Percentiles rank a stretch among this genome's conserved stretches.
Conservation (phyloP, 169 alveolate genomes). For the Pseudocohnilembus persalinus region DNA sequence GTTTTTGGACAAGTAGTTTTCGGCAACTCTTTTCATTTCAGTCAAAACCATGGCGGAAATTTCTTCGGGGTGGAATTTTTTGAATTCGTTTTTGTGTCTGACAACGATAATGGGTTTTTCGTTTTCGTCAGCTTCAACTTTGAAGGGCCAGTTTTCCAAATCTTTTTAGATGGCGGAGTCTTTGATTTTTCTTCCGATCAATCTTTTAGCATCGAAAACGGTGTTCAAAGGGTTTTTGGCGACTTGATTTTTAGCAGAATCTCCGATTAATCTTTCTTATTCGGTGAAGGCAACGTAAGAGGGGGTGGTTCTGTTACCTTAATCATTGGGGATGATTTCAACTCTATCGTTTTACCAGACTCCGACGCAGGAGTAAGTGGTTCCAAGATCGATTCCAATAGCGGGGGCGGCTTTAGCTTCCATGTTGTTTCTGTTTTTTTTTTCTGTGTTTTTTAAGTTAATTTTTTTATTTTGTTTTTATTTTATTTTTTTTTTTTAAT, state of each 20-base stretch:
- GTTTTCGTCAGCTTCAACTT: slow-evolving; percentile 30
- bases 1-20: slow-evolving; percentile 32
- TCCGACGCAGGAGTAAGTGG: slow-evolving; percentile 97
- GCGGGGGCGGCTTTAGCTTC: not conserved
- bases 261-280: slow-evolving; percentile 96
- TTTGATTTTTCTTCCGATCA: slow-evolving; percentile 59
- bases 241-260: slow-evolving; percentile 88
- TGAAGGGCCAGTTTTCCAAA: slow-evolving; percentile 60
- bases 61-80: slow-evolving; percentile 63
- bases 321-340: slow-evolving; percentile 97
- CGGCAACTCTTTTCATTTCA: slow-evolving; percentile 55
- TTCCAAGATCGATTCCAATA: slow-evolving; percentile 95
- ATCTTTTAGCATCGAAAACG: slow-evolving; percentile 64
- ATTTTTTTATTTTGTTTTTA: too few relatives aligned
- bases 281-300: slow-evolving; percentile 98
- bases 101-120: slow-evolving; percentile 42
- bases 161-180: slow-evolving; percentile 51
- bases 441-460: not conserved
- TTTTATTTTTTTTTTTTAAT: too few relatives aligned
- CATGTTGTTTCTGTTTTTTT: not conserved
- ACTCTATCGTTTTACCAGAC: slow-evolving; percentile 94
- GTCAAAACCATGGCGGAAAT: slow-evolving; percentile 56
- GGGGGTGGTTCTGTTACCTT: slow-evolving; percentile 98
- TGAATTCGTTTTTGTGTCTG: slow-evolving; percentile 29
- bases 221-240: slow-evolving; percentile 67